Conservation (phyloP, 257 asterid species). For the Fraxinus excelsior region DNA sequence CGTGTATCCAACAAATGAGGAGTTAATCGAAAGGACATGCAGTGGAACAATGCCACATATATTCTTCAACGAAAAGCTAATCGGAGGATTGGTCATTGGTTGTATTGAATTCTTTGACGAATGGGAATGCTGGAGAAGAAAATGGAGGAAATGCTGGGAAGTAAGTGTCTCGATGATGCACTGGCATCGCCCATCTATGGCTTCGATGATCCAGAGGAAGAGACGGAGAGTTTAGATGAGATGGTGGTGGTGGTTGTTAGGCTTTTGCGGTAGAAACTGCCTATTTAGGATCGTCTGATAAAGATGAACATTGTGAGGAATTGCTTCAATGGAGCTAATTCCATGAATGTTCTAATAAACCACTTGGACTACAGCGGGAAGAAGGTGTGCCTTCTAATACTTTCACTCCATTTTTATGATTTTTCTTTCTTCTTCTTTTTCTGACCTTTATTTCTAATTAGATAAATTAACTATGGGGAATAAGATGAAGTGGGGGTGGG, state of each 20-base stretch:
- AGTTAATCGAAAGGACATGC: slow-evolving; percentile 68
- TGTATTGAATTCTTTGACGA: slow-evolving; percentile 77
- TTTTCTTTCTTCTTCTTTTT: neutral
- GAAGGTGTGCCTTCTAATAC: slow-evolving; percentile 48
- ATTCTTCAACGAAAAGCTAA: slow-evolving; percentile 14
- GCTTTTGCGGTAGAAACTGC: slow-evolving; percentile 67
- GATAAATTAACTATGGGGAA: too few species aligned
- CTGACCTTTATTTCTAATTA: too few species aligned
- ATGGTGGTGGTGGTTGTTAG: slow-evolving; percentile 60
- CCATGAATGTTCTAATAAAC: slow-evolving; percentile 71
- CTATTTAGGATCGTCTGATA: slow-evolving; percentile 78
- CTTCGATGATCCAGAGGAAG: slow-evolving; percentile 59
- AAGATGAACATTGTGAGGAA: slow-evolving; percentile 82
- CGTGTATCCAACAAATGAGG: slow-evolving; percentile 73
- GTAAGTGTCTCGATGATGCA: slow-evolving; percentile 79
- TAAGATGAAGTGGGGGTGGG: too few species aligned
- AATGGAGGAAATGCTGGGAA: slow-evolving; percentile 68
- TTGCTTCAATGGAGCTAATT: slow-evolving; percentile 81
- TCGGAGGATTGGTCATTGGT: slow-evolving; percentile 83
- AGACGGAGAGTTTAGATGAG: slow-evolving; percentile 50
- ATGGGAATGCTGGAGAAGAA: slow-evolving; percentile 70
- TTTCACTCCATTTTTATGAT: neutral
- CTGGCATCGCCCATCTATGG: slow-evolving; percentile 87
- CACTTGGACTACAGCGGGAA: slow-evolving; percentile 73
- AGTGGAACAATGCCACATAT: slow-evolving; percentile 67